Percentiles rank a stretch among this genome's conserved stretches.
phyloP scores from a whole-genome alignment of 1,139 yeast species.

The Yamadazyma friedrichii region DNA sequence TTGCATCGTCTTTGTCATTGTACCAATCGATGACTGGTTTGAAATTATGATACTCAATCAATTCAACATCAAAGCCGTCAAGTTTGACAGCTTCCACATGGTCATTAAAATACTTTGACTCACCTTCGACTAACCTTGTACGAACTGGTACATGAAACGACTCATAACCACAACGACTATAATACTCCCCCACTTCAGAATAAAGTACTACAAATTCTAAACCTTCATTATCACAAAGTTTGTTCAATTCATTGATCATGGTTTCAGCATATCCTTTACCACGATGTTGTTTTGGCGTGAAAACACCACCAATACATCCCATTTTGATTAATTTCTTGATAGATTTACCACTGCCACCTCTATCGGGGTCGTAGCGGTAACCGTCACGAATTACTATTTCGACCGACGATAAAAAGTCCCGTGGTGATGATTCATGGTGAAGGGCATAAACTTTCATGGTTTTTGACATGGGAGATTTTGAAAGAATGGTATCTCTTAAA shows the following conservation, averaged over 20 bases:
- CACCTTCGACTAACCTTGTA: not conserved
- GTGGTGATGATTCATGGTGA: conserved; percentile 17
- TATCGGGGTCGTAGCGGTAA: conserved; percentile 20
- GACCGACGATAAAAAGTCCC: conserved; percentile 29
- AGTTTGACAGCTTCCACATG: not conserved
- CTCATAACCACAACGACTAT: conserved; percentile 56
- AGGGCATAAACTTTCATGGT: conserved; percentile 31
- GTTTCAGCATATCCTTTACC: conserved; percentile 63
- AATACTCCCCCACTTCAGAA: conserved; percentile 74
- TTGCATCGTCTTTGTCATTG: conserved; percentile 20
- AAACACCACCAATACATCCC: conserved; percentile 67
- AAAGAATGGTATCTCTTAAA: conserved; percentile 48
- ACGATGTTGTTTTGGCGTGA: conserved; percentile 54
- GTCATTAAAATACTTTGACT: not conserved
- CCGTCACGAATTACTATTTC: conserved; percentile 37
- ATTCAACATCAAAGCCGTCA: conserved; percentile 13
- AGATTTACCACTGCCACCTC: conserved; percentile 16
- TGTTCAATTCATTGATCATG: conserved; percentile 54
- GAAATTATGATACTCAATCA: conserved; percentile 33
- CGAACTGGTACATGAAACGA: conserved; percentile 42
- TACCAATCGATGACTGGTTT: conserved; percentile 23
- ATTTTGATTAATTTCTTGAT: conserved; percentile 28
- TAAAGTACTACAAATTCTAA: conserved; percentile 49
- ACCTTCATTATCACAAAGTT: conserved; percentile 17
- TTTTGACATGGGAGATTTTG: conserved; percentile 35